Conservation (phyloP, 2,329 filamentous ascomycete genomes). For the Epicoccum sorghinum region DNA sequence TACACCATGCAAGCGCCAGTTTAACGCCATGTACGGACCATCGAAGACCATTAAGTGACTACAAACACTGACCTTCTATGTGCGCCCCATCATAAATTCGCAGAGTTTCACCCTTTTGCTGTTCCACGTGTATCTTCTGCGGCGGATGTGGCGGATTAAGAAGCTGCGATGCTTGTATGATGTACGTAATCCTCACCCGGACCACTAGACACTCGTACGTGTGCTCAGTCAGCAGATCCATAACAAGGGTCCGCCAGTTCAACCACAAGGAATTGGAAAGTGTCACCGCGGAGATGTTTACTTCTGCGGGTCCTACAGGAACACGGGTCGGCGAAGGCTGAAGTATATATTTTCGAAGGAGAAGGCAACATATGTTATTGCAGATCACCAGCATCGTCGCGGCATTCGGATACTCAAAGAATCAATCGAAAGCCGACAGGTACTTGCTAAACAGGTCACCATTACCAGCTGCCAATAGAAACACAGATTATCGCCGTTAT, state of each 20-base stretch:
- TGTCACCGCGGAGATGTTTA: conserved; percentile 17
- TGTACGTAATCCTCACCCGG: conserved; percentile 13
- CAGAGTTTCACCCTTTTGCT: conserved; percentile 13
- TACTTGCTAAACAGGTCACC: not conserved
- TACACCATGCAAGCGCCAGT: too few species aligned
- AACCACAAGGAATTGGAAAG: not conserved
- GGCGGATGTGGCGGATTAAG: conserved; percentile 8
- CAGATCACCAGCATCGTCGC: not conserved
- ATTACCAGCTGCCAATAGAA: not conserved
- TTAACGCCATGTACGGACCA: not conserved
- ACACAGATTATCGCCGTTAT: not conserved
- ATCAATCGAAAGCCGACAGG: not conserved
- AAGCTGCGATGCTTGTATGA: conserved; percentile 7
- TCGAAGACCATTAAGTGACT: not conserved
- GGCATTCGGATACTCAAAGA: not conserved
- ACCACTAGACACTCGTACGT: conserved; percentile 7
- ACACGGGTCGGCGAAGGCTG: not conserved
- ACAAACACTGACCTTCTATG: not conserved
- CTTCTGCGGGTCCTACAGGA: conserved; percentile 8
- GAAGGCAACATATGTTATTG: not conserved
- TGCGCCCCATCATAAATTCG: conserved; percentile 1
- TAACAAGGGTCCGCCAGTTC: not conserved
- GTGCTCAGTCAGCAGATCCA: conserved; percentile 9
- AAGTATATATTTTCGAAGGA: conserved; percentile 9
- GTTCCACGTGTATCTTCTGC: not conserved